A percentile compares a stretch with the other conserved stretches of the same genome.
phyloP scores from a whole-genome alignment of 2,329 filamentous ascomycete species.

The Corynespora cassiicola region DNA sequence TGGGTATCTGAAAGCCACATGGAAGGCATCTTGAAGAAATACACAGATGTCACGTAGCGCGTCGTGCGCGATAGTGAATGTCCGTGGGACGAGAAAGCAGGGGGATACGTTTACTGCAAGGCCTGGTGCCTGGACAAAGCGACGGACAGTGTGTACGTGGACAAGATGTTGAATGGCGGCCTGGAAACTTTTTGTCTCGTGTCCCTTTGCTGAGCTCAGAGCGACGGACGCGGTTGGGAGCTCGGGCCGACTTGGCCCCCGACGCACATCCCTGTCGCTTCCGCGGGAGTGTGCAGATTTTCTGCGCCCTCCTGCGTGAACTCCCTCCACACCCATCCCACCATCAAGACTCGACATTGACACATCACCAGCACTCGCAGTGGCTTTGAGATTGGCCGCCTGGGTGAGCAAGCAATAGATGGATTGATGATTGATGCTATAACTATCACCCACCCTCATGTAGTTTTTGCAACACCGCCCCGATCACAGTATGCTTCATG shows the following conservation, averaged over 20 bases:
- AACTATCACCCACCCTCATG: too few relatives aligned
- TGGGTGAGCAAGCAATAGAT: too few relatives aligned
- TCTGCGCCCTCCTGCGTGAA: too few relatives aligned
- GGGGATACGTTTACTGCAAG: not conserved
- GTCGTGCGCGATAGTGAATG: not conserved
- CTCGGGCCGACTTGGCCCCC: slow-evolving; percentile 6
- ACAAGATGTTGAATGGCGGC: slow-evolving; percentile 7
- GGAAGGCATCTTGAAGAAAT: slow-evolving; percentile 66
- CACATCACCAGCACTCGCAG: too few relatives aligned
- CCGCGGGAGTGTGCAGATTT: slow-evolving; percentile 27
- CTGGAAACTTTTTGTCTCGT: slow-evolving; percentile 32
- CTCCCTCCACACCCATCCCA: too few relatives aligned
- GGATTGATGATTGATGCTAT: too few relatives aligned
- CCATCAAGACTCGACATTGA: too few relatives aligned
- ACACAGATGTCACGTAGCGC: too few relatives aligned
- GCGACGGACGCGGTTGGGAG: slow-evolving; percentile 18
- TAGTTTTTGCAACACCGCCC: slow-evolving; percentile 47
- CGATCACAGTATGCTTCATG: slow-evolving; percentile 58
- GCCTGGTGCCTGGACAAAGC: not conserved
- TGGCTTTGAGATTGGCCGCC: too few relatives aligned
- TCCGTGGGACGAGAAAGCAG: not conserved
- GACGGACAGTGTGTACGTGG: slow-evolving; percentile 3
- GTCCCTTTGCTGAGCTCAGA: slow-evolving; percentile 29
- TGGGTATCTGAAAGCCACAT: slow-evolving; percentile 98
- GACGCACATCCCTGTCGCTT: slow-evolving; percentile 22